Conservation (phyloP, 1,139 yeast genomes). For the Schwanniomyces etchellsii region DNA sequence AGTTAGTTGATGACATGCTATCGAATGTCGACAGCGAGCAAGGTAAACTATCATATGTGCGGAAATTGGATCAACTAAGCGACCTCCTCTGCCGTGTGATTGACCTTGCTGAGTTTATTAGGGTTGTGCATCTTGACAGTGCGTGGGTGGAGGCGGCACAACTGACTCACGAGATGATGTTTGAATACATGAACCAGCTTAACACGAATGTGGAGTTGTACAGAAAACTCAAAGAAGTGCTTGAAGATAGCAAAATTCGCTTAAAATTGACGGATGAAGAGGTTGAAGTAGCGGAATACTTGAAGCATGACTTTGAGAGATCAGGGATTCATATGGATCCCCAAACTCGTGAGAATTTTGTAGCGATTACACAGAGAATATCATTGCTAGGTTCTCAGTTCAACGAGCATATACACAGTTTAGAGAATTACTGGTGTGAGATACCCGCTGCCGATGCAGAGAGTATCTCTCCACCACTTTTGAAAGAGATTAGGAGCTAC, state of each 20-base stretch:
- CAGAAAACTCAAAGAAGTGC: slow-evolving; percentile 48
- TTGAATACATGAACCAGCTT: slow-evolving; percentile 87
- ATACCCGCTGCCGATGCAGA: slow-evolving; percentile 28
- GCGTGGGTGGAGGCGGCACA: slow-evolving; percentile 79
- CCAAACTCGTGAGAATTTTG: slow-evolving; percentile 61
- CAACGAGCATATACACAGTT: slow-evolving; percentile 48
- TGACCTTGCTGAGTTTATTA: slow-evolving; percentile 87
- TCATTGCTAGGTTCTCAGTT: slow-evolving; percentile 81
- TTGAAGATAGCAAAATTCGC: slow-evolving; percentile 37
- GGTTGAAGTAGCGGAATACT: slow-evolving; percentile 70
- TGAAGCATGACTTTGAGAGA: slow-evolving; percentile 80
- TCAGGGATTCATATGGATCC: slow-evolving; percentile 86
- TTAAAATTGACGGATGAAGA: slow-evolving; percentile 60
- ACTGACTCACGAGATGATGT: slow-evolving; percentile 80
- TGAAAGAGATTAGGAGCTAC: slow-evolving; percentile 22
- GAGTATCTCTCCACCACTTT: slow-evolving; percentile 15
- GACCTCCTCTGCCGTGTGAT: slow-evolving; percentile 89
- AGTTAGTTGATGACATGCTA: slow-evolving; percentile 52
- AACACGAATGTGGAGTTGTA: slow-evolving; percentile 81
- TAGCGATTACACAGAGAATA: slow-evolving; percentile 73
- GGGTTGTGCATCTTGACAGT: slow-evolving; percentile 80
- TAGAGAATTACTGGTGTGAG: slow-evolving; percentile 35
- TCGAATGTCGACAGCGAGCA: slow-evolving; percentile 32
- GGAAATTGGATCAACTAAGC: slow-evolving; percentile 75
- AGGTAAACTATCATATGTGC: slow-evolving; percentile 51